These are phyloP conservation scores for Tinospora cordifolia DNA, from an alignment of 164 flowering plant genomes.

Conservation along the genomic window DNA sequence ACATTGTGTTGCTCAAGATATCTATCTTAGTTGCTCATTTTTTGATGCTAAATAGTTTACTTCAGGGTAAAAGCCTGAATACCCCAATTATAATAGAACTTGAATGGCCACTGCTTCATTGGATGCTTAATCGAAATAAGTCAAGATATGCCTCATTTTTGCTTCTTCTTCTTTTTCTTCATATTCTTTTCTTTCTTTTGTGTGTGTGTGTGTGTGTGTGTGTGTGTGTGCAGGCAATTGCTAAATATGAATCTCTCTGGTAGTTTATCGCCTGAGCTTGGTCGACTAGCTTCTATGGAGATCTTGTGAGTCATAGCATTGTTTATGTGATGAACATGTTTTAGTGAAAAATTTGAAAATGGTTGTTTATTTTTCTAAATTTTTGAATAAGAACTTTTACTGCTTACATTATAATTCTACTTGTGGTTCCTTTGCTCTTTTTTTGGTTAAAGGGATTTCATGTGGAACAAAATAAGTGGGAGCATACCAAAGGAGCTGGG, in stretches of 20 bases:
- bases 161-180: not conserved
- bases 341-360: too few relatives aligned
- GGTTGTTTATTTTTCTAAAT: too few relatives aligned
- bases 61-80: not conserved
- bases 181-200: not conserved
- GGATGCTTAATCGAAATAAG: not conserved
- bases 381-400: too few relatives aligned
- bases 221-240: conserved; percentile 55
- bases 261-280: conserved; percentile 67
- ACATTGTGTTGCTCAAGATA: too few relatives aligned
- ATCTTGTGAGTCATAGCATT: conserved; percentile 52
- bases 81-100: not conserved
- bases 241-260: conserved; percentile 65
- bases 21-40: too few relatives aligned
- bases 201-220: too few relatives aligned
- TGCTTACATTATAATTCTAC: too few relatives aligned
- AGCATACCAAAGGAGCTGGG: conserved; percentile 88
- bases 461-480: conserved; percentile 71
- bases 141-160: not conserved
- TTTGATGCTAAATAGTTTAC: too few relatives aligned
- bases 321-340: too few relatives aligned
- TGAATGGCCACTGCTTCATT: not conserved
- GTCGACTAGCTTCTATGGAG: conserved; percentile 49
- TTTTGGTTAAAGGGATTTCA: too few relatives aligned
- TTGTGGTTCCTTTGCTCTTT: conserved; percentile 1